Base-by-base conservation (phyloP, 352 stramenopile species). In the Globisporangium barbulae region DNA sequence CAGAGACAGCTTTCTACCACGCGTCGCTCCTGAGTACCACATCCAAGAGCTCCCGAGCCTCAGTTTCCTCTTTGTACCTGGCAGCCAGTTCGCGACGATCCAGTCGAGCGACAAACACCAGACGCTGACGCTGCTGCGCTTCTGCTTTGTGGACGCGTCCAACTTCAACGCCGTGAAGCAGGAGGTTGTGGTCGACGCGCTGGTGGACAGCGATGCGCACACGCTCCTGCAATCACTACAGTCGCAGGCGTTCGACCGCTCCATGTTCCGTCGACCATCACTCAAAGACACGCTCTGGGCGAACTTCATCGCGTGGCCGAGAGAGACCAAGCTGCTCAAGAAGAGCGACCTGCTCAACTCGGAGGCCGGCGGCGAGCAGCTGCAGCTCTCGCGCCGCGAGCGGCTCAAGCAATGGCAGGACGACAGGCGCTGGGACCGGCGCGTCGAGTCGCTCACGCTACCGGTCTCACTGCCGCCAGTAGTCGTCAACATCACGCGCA, bases 401-500 rank as follows among this genome's bases (percentile, higher is more conserved):
- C 75, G 85, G 0, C 80, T 92, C 45, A 91, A 93, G 64, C 70
- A 86, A 31, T 93, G 85, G 83, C 85, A 94, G 28, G 80, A 92
- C 37, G 84, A 91, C 63, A 83, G 80, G 41, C 74, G 84, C 0
- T 93, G 83, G 82, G 82, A 88, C 58, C 64, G 78, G 2, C 72
- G 78, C 59, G 77, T 94, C 52, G 70, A 80, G 47, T 78, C 79
- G 33, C 71, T 90, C 30, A 93, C 85, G 21, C 75, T 94, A 1
- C 85, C 85, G 0, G 79, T 92, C 8, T 69, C 85, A 19, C 72
- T 78, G 48, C 75, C 85, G 3, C 81, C 81, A 2, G 63, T 90
- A 2, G 69, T 92, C 2, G 53, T 90, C n/a, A 83, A 89, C 49
- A 71, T 74, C 0, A 87, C 79, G 52, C 77, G 85, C 19, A 75